These are phyloP conservation scores for Musa balbisiana DNA, from an alignment of 202 grass and related monocot species.

Conservation along the genomic window DNA sequence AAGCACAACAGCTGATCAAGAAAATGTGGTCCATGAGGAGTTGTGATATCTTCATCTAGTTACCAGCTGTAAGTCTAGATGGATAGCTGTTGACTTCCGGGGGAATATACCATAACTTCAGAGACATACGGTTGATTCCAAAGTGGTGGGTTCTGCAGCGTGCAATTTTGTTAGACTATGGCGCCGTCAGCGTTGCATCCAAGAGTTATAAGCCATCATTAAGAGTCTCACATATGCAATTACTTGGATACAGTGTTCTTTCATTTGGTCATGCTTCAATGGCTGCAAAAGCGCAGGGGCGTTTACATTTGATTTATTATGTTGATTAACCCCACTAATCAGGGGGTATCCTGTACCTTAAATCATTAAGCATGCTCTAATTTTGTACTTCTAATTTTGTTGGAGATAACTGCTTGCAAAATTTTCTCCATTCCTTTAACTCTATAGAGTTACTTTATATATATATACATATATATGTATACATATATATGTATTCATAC, in stretches of 20 bases:
- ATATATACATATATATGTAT: too few species aligned
- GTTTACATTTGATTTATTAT: neutral
- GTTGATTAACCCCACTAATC: neutral
- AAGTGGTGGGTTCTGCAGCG: neutral
- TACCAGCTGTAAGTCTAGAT: neutral
- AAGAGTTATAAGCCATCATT: neutral
- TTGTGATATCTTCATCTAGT: slow-evolving; percentile 34
- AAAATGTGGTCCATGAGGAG: slow-evolving; percentile 70
- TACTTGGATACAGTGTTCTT: neutral
- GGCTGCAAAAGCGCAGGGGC: neutral
- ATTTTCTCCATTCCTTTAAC: too few species aligned
- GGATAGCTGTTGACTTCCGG: neutral
- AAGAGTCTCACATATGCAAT: neutral
- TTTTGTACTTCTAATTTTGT: too few species aligned
- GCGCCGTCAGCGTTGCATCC: neutral
- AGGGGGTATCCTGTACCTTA: neutral
- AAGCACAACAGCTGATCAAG: slow-evolving; percentile 32
- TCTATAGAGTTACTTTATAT: too few species aligned
- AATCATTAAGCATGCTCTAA: too few species aligned
- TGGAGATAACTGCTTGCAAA: too few species aligned
- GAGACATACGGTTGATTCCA: neutral
- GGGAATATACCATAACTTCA: neutral
- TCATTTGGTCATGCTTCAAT: neutral
- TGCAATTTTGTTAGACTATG: neutral
- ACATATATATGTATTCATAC: too few species aligned